These are phyloP conservation scores for Leishmania guyanensis DNA, from an alignment of 208 protist species.

Conservation along the genomic window DNA sequence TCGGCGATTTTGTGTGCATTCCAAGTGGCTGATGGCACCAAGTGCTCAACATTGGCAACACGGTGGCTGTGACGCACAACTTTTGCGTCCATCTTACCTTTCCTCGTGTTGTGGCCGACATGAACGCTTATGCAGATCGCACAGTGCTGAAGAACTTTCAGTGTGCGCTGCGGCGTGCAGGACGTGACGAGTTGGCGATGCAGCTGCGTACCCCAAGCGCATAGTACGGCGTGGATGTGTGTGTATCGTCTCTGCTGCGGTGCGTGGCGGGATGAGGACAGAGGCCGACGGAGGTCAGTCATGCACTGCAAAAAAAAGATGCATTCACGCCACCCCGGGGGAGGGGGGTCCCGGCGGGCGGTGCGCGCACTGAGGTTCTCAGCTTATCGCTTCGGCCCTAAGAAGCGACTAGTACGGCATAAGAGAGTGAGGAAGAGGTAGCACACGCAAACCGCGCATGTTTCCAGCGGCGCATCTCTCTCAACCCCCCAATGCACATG, in stretches of 20 bases:
- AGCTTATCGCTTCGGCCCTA: background rate
- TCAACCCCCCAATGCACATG: background rate
- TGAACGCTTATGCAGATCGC: constrained; percentile 25
- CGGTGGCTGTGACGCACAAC: constrained; percentile 53
- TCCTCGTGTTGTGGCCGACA: constrained; percentile 35
- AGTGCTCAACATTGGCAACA: constrained; percentile 46
- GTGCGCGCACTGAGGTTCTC: background rate
- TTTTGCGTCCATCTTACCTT: constrained; percentile 38
- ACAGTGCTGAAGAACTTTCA: constrained; percentile 23
- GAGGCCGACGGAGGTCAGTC: background rate
- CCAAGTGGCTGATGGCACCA: constrained; percentile 57
- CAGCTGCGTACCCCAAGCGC: constrained; percentile 1
- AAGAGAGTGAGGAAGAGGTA: background rate
- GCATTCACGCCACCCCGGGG: background rate
- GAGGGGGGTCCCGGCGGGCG: background rate
- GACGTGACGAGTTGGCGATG: constrained; percentile 3
- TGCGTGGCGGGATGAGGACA: background rate
- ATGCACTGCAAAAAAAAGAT: background rate
- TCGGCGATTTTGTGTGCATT: constrained; percentile 48
- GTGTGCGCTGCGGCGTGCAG: constrained; percentile 9
- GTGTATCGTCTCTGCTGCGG: background rate
- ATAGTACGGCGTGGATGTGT: background rate
- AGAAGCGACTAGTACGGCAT: background rate
- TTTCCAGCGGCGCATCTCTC: background rate
- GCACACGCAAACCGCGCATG: background rate